A percentile compares a stretch with the other conserved stretches of the same genome.
Evolutionary conservation across 116 monocot species (phyloP).

Genomic region (Papilionanthe hybrid): DNA sequence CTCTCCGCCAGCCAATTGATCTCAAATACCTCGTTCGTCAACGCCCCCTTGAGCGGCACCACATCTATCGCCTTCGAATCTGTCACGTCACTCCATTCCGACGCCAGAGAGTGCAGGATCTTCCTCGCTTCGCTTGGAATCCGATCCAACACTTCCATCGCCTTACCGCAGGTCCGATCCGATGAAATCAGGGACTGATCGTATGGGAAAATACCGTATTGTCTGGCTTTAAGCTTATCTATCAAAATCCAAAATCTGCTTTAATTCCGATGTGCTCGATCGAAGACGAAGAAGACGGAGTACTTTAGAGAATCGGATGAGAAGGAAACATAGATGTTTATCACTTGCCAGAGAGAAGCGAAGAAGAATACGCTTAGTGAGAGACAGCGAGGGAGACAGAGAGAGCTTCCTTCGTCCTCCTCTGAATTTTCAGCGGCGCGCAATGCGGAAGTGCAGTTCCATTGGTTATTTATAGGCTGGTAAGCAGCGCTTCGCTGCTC

Average conservation of each 20-base stretch:
- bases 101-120: constrained; percentile 59
- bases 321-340: background rate
- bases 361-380: background rate
- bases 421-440: no score
- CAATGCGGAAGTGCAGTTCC: no score
- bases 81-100: constrained; percentile 58
- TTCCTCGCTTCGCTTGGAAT: constrained; percentile 54
- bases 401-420: no score
- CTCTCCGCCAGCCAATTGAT: constrained; percentile 54
- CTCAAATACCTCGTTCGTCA: constrained; percentile 93
- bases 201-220: no score
- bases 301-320: background rate
- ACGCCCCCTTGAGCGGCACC: constrained; percentile 70
- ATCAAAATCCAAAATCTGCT: background rate
- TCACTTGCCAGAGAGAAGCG: background rate
- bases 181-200: no score
- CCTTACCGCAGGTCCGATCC: no score
- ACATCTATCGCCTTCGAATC: constrained; percentile 52
- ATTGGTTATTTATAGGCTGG: no score
- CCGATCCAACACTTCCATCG: background rate
- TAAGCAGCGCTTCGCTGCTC: no score
- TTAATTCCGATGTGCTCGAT: background rate
- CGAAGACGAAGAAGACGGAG: background rate
- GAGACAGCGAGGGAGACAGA: background rate
- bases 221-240: background rate